Base-by-base conservation (phyloP, 345 rosid species). In the Carallia pectinifolia region DNA sequence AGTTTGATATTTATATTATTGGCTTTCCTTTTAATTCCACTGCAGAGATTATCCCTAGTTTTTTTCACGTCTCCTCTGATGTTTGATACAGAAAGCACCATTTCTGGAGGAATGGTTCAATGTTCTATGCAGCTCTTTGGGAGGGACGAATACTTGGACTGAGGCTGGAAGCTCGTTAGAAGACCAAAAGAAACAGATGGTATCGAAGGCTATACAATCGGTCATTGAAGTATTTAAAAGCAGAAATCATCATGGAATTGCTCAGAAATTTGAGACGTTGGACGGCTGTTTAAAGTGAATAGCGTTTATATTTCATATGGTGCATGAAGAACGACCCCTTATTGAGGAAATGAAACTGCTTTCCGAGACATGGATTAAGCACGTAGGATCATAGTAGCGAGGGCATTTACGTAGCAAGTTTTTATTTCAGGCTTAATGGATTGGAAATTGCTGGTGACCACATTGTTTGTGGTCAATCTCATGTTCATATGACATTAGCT, bases 81-180 rank as follows among this genome's bases (percentile, higher is more conserved):
- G 56, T 82, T 19, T 54, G 29, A 27, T 69, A 58, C 79, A 89
- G 95, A 93, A 90, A 86, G 85, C 93, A 23, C 53, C 77, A 37
- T 88, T 86, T 77, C 83, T 94, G 44, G 99, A 90, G 89, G 93
- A 87, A 69, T 94, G 97, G 96, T 86, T 90, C 76, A 91, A 85
- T 85, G 73, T 50, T 76, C 76, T 91, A 63, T 85, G 86, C 81
- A 74, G 71, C 29, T 86, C 92, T 34, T 9, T 90, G 58, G 81
- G 68, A 66, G 86, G 83, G 76, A 58, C 82, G 54, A 77, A 71
- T 33, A 33, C 60, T n/a, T 64, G 62, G 52, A 23, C 77, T 27
- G 86, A 71, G 62, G 64, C 54, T 56, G 85, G 78, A 64, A 68
- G 66, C 65, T 71, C 80, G 12, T 37, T 69, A 58, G 87, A 65